Evolutionary conservation across 2,329 filamentous ascomycete genomes (phyloP).

Genomic region (Scortechinia acanthostroma): DNA sequence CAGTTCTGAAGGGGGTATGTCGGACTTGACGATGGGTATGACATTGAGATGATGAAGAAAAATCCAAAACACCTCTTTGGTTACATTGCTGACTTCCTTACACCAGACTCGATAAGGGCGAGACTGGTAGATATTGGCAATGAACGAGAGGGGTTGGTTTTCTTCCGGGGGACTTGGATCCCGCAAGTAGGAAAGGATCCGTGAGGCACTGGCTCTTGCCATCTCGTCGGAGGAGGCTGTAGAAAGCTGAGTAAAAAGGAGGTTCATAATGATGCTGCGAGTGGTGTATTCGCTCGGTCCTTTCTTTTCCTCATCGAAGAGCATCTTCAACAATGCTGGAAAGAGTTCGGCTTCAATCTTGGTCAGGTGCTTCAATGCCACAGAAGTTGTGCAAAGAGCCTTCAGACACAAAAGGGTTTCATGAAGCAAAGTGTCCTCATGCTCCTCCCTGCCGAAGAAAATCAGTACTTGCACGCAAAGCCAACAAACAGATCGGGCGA

Average conservation of each 20-base stretch:
- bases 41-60: slow-evolving; percentile 63
- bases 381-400: slow-evolving; percentile 58
- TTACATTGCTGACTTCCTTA: slow-evolving; percentile 59
- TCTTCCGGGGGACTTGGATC: slow-evolving; percentile 48
- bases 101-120: slow-evolving; percentile 62
- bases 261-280: slow-evolving; percentile 53
- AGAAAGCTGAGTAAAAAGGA: slow-evolving; percentile 44
- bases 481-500: not conserved
- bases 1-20: not conserved
- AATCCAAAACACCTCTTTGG: slow-evolving; percentile 68
- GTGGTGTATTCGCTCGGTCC: slow-evolving; percentile 65
- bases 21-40: slow-evolving; percentile 33
- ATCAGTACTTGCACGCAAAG: too few species aligned
- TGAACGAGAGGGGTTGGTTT: slow-evolving; percentile 51
- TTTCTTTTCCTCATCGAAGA: slow-evolving; percentile 66
- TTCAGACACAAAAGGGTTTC: slow-evolving; percentile 62
- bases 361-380: slow-evolving; percentile 50
- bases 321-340: slow-evolving; percentile 52
- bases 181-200: slow-evolving; percentile 48
- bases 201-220: slow-evolving; percentile 36
- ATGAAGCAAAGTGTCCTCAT: slow-evolving; percentile 59
- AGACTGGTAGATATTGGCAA: slow-evolving; percentile 54
- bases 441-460: slow-evolving; percentile 12
- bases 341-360: slow-evolving; percentile 51
- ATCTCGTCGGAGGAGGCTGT: slow-evolving; percentile 25